Conservation (phyloP, 2,329 filamentous ascomycete genomes). For the Penicillium corylophilum region DNA sequence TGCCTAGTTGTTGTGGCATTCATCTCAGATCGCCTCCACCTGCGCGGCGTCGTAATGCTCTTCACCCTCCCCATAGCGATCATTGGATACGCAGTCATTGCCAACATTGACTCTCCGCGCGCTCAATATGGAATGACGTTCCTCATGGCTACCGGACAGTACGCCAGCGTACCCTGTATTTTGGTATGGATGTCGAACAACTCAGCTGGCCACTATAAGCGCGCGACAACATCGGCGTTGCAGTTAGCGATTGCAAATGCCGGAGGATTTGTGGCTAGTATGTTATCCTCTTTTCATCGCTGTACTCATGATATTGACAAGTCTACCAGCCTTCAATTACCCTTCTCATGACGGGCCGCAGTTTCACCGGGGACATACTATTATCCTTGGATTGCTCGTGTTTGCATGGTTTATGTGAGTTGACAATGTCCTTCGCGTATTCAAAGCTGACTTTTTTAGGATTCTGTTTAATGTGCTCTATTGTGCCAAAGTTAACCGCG, state of each 20-base stretch:
- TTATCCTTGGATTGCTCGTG: slow-evolving; percentile 60
- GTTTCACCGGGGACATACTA: slow-evolving; percentile 61
- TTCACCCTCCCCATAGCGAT: slow-evolving; percentile 64
- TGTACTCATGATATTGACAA: neutral
- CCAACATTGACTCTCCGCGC: slow-evolving; percentile 52
- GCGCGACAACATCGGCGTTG: slow-evolving; percentile 64
- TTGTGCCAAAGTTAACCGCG: slow-evolving; percentile 62
- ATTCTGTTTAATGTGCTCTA: slow-evolving; percentile 61
- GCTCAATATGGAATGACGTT: slow-evolving; percentile 67
- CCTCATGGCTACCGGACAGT: slow-evolving; percentile 65
- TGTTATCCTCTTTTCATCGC: slow-evolving; percentile 15
- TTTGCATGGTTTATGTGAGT: slow-evolving; percentile 65
- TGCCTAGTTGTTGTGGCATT: slow-evolving; percentile 45
- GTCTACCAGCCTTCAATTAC: slow-evolving; percentile 53
- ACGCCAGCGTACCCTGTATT: slow-evolving; percentile 61
- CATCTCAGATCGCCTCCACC: slow-evolving; percentile 59
- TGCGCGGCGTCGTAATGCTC: slow-evolving; percentile 63
- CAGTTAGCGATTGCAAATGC: slow-evolving; percentile 67
- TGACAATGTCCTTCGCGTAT: neutral
- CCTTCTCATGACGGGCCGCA: slow-evolving; percentile 56
- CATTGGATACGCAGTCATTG: slow-evolving; percentile 64
- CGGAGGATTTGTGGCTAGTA: slow-evolving; percentile 64
- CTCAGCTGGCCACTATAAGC: slow-evolving; percentile 67
- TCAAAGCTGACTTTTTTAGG: slow-evolving; percentile 33
- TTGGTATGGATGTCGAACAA: slow-evolving; percentile 69